A percentile compares a stretch with the other conserved stretches of the same genome.
Evolutionary conservation across 345 rosid genomes (phyloP).

Genomic region (Populus ilicifolia): DNA sequence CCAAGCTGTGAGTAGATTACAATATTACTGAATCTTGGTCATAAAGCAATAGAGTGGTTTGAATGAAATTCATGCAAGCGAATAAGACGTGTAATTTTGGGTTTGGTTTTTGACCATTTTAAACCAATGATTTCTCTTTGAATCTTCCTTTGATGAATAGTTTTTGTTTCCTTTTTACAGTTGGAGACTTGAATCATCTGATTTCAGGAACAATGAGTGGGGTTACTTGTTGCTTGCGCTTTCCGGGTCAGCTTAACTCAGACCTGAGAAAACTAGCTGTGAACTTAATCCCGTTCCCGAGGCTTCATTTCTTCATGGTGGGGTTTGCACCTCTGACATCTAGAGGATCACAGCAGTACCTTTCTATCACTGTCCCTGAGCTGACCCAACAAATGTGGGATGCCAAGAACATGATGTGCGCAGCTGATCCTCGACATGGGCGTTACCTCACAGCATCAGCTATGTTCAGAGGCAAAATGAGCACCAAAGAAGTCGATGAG

Average conservation of each 20-base stretch:
- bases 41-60: neutral
- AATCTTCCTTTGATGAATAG: neutral
- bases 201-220: constrained; percentile 31
- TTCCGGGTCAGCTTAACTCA: constrained; percentile 28
- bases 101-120: neutral
- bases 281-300: constrained; percentile 25
- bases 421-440: constrained; percentile 18
- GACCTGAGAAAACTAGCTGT: constrained; percentile 27
- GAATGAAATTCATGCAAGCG: neutral
- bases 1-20: constrained; percentile 33
- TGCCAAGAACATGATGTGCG: constrained; percentile 25
- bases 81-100: neutral
- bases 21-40: neutral
- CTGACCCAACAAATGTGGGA: constrained; percentile 23
- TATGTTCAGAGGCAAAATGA: constrained; percentile 41
- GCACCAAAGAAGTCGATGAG: constrained; percentile 36
- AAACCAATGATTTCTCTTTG: neutral
- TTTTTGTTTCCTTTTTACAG: neutral
- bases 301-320: constrained; percentile 33
- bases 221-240: constrained; percentile 28
- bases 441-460: constrained; percentile 22
- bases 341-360: constrained; percentile 39
- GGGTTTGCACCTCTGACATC: constrained; percentile 37
- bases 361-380: constrained; percentile 15
- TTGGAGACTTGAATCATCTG: constrained; percentile 29